phyloP scores from a whole-genome alignment of 352 stramenopile species.

The Phytophthora parvispora region DNA sequence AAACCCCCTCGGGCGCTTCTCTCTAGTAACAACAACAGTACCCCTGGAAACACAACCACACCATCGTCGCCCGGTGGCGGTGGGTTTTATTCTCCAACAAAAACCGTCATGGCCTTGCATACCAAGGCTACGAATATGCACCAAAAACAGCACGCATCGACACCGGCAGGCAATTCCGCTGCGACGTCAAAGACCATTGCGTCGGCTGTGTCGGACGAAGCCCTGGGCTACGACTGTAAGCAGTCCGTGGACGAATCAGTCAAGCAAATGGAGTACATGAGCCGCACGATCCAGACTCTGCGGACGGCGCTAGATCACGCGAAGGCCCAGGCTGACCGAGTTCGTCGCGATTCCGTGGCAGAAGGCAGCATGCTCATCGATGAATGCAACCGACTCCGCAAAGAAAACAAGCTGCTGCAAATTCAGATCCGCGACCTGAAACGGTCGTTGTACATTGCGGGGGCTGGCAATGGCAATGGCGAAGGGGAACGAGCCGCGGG shows the following conservation, averaged over 20 bases:
- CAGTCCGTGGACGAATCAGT: conserved; percentile 79
- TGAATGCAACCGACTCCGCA: conserved; percentile 82
- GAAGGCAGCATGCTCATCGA: conserved; percentile 85
- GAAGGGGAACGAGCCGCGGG: conserved; percentile 3
- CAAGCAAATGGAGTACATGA: conserved; percentile 89
- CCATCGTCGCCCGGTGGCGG: conserved; percentile 25
- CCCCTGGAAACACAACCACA: neutral
- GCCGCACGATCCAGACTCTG: conserved; percentile 75
- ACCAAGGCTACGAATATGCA: conserved; percentile 5
- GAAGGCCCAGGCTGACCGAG: conserved; percentile 71
- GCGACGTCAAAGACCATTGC: neutral
- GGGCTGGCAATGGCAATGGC: neutral
- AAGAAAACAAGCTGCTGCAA: conserved; percentile 76
- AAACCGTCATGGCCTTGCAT: neutral
- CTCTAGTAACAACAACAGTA: neutral
- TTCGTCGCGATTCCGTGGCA: conserved; percentile 78
- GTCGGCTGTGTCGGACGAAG: conserved; percentile 46
- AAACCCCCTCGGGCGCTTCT: conserved; percentile 53
- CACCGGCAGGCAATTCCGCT: neutral
- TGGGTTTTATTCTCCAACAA: conserved; percentile 33
- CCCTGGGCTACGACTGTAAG: conserved; percentile 78
- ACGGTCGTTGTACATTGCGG: conserved; percentile 17
- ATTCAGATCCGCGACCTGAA: conserved; percentile 80
- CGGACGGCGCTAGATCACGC: conserved; percentile 71
- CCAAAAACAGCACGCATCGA: conserved; percentile 17